Evolutionary conservation across 306 rosid species (phyloP).

Genomic region (Vachellia collinsii): DNA sequence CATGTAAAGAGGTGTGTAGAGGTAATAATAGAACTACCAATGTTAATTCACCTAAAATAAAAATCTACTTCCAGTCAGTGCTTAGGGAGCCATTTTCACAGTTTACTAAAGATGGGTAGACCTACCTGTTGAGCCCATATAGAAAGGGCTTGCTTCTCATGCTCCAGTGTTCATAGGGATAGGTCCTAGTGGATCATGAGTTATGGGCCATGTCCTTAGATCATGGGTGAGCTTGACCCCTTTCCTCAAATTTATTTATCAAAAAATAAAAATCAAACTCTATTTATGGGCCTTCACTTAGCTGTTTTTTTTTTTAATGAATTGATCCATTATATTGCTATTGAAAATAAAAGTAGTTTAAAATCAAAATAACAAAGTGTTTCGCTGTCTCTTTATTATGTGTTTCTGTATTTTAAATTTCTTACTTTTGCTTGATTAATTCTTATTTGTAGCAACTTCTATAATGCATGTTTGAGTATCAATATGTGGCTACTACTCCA

Average conservation of each 20-base stretch:
- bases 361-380: neutral
- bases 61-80: too few species aligned
- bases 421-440: neutral
- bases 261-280: neutral
- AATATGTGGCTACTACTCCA: neutral
- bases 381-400: neutral
- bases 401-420: neutral
- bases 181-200: too few species aligned
- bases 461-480: neutral
- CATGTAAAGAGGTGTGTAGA: neutral
- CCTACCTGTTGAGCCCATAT: too few species aligned
- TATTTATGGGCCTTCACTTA: neutral
- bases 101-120: too few species aligned
- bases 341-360: conserved; percentile 8
- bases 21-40: neutral
- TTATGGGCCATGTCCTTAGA: too few species aligned
- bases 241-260: too few species aligned
- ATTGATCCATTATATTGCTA: neutral
- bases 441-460: neutral
- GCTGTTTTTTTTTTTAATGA: neutral
- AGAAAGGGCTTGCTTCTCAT: too few species aligned
- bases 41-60: neutral
- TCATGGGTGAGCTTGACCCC: too few species aligned
- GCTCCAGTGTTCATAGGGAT: too few species aligned
- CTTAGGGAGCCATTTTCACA: too few species aligned